Percentiles rank a stretch among this genome's conserved stretches.
phyloP scores from a whole-genome alignment of 2,329 filamentous ascomycete genomes.

The Verruconis gallopava region DNA sequence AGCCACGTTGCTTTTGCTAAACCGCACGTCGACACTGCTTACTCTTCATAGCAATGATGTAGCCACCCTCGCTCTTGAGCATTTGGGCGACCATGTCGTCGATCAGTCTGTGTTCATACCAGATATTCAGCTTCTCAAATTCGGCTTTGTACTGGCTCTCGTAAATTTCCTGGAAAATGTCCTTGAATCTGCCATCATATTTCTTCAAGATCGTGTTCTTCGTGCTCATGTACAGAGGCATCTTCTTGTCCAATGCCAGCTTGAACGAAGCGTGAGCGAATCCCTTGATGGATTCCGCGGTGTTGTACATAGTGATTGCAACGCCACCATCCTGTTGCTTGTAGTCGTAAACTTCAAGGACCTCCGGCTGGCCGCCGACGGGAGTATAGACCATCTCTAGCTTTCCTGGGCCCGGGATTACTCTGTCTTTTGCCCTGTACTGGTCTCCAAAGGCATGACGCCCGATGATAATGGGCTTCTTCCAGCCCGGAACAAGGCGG shows the following conservation, averaged over 20 bases:
- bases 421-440: constrained; percentile 89
- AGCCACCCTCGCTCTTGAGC: constrained; percentile 96
- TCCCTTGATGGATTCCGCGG: constrained; percentile 82
- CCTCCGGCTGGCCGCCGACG: constrained; percentile 56
- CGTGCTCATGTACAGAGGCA: constrained; percentile 99
- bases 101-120: constrained; percentile 98
- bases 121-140: constrained; percentile 86
- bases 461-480: constrained; percentile 97
- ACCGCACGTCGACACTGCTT: constrained; percentile 25
- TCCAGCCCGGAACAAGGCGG: constrained; percentile 90
- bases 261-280: constrained; percentile 97
- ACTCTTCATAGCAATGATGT: constrained; percentile 98
- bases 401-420: constrained; percentile 71
- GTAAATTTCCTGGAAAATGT: constrained; percentile 97
- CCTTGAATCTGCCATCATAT: constrained; percentile 98
- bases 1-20: not conserved
- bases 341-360: constrained; percentile 85
- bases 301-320: constrained; percentile 96
- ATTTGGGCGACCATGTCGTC: constrained; percentile 99
- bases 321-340: constrained; percentile 66
- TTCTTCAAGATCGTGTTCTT: constrained; percentile 99
- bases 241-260: constrained; percentile 71
- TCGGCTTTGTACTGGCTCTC: constrained; percentile 73
- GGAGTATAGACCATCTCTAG: constrained; percentile 94
- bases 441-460: constrained; percentile 98